Base-by-base conservation (phyloP, 768 basidiomycete species). In the Gelatoporia subvermispora region DNA sequence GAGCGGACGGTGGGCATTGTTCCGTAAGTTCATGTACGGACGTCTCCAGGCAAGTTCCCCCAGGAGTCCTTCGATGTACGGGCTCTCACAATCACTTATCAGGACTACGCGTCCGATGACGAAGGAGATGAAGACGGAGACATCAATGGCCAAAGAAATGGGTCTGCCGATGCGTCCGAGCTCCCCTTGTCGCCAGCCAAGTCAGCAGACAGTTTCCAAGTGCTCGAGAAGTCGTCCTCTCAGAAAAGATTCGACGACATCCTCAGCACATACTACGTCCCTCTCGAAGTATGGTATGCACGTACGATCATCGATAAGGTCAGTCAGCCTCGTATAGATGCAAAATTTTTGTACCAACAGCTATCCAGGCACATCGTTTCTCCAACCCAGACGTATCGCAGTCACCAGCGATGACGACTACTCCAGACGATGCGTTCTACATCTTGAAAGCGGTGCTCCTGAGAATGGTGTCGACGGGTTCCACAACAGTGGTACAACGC, bases 391-490 rank as follows among this genome's bases (percentile, higher is more conserved):
- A 97, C 60, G 61, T 75, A 7, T 75, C 83, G 2, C 77, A 85
- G 48, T 69, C 58, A 35, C 90, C 78, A 43, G 71, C 76, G 10
- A 79, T 74, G 1, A 88, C 86, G 0, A 92, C 89, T 0, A 82
- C 81, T 0, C 90, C 91, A 0, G 96, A 99, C 64, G 96, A 98
- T 57, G 88, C 86, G 2, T 99, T 98, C 69, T 99, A 96, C 68
- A 85, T 99, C 49, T 72, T 98, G 50, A 97, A 96, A 65, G 75
- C 82, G 7, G 84, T 94, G 2, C 73, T 93, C 4, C 73, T 79
- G 17, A 80, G 96, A 10, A 68, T 93, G 25, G 62, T 96, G 16
- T 85, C 88, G 0, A 86, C 88, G 0, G 92, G 91, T 0, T 85
- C 85, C 2, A 53, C 81, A 3, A 60, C 64, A 4, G 78, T 76